Evolutionary conservation across 257 asterid genomes (phyloP).

Genomic region (Lithospermum erythrorhizon): DNA sequence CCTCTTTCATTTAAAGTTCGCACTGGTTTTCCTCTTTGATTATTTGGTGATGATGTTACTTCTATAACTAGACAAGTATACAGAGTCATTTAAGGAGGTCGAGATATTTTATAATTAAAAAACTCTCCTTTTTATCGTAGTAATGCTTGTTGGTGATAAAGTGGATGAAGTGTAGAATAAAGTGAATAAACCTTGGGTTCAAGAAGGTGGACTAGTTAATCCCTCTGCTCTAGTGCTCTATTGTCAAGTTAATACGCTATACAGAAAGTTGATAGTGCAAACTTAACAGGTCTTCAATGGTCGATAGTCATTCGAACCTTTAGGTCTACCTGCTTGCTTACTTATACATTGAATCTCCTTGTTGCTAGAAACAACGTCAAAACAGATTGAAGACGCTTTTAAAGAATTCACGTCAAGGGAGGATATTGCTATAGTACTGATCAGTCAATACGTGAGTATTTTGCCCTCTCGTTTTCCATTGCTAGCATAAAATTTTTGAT

Average conservation of each 20-base stretch:
- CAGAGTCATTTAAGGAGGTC: not conserved
- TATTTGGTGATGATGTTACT: not conserved
- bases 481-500: not conserved
- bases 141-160: not conserved
- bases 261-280: too few species aligned
- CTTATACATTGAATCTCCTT: slow-evolving; percentile 4
- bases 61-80: not conserved
- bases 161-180: not conserved
- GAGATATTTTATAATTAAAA: too few species aligned
- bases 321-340: not conserved
- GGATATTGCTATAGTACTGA: slow-evolving; percentile 72
- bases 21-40: not conserved
- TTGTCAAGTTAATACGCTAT: too few species aligned
- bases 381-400: slow-evolving; percentile 88
- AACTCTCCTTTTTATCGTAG: not conserved
- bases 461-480: slow-evolving; percentile 3
- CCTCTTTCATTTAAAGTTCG: not conserved
- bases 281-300: too few species aligned
- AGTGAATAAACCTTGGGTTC: not conserved
- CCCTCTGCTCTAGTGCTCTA: too few species aligned
- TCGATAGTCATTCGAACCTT: not conserved
- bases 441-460: slow-evolving; percentile 82
- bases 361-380: slow-evolving; percentile 54
- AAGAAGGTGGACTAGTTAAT: not conserved
- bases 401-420: slow-evolving; percentile 84